Conservation (phyloP, 495 filamentous ascomycete genomes). For the Oleoguttula mirabilis region DNA sequence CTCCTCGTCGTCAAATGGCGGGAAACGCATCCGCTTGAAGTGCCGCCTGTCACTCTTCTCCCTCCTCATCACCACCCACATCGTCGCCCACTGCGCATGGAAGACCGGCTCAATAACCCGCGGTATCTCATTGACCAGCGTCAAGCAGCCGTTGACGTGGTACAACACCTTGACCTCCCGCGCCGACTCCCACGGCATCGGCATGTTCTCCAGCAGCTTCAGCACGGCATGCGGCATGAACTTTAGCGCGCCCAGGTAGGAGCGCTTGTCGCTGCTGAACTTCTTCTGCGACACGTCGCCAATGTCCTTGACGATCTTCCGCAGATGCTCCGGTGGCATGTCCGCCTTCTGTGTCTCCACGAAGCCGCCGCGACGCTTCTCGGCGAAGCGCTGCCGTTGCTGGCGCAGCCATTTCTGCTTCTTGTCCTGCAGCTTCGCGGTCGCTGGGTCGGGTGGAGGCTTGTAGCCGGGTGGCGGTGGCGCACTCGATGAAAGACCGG, state of each 20-base stretch:
- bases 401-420: slow-evolving; percentile 96
- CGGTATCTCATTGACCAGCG: slow-evolving; percentile 92
- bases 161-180: slow-evolving; percentile 96
- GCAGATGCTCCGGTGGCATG: slow-evolving; percentile 96
- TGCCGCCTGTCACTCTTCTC: slow-evolving; percentile 94
- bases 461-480: slow-evolving; percentile 85
- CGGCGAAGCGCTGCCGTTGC: slow-evolving; percentile 86
- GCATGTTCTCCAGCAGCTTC: slow-evolving; percentile 99
- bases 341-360: slow-evolving; percentile 97
- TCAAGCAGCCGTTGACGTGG: slow-evolving; percentile 95
- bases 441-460: slow-evolving; percentile 70
- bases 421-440: slow-evolving; percentile 93
- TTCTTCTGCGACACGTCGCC: slow-evolving; percentile 99
- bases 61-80: slow-evolving; percentile 98
- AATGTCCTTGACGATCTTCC: slow-evolving; percentile 97
- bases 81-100: slow-evolving; percentile 97
- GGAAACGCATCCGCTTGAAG: slow-evolving; percentile 99
- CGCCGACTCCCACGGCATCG: slow-evolving; percentile 97
- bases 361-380: slow-evolving; percentile 92
- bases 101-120: slow-evolving; percentile 97
- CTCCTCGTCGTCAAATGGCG: slow-evolving; percentile 97
- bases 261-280: slow-evolving; percentile 96
- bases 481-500: slow-evolving; percentile 64
- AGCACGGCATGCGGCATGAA: slow-evolving; percentile 99
- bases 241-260: slow-evolving; percentile 93